A percentile compares a stretch with the other conserved stretches of the same genome.
Evolutionary conservation across 2,329 filamentous ascomycete species (phyloP).

Genomic region (Pseudogymnoascus sp.): DNA sequence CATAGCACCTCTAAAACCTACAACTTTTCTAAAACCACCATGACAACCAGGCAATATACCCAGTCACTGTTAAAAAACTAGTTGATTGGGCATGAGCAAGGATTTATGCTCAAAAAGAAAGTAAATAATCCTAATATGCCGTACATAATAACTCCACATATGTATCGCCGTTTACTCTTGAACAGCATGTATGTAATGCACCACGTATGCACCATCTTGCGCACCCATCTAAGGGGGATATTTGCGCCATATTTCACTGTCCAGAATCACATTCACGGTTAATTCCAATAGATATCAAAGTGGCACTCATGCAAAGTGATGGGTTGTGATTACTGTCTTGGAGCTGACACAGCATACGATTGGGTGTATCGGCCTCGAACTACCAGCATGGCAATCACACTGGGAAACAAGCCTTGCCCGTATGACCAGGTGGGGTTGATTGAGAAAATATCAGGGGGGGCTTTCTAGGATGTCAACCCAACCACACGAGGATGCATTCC

Average conservation of each 20-base stretch:
- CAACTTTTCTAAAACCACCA: background rate
- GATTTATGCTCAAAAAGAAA: background rate
- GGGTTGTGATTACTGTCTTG: background rate
- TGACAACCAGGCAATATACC: background rate
- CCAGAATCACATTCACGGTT: background rate
- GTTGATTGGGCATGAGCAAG: background rate
- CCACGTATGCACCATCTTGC: background rate
- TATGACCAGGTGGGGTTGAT: conserved; percentile 5
- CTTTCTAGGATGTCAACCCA: background rate
- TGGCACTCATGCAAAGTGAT: conserved; percentile 8
- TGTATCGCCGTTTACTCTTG: conserved; percentile 6
- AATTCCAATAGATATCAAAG: conserved; percentile 4
- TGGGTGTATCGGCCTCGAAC: background rate
- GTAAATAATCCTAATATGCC: background rate
- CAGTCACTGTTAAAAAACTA: background rate
- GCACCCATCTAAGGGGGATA: background rate
- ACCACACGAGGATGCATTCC: background rate
- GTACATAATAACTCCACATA: conserved; percentile 7
- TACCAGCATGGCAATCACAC: background rate
- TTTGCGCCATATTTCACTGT: background rate
- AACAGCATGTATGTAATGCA: background rate
- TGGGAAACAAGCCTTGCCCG: conserved; percentile 8
- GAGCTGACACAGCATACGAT: conserved; percentile 5
- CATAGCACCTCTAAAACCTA: background rate
- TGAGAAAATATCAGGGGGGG: background rate